Percentiles rank a stretch among this genome's conserved stretches.
These are phyloP conservation scores for Shiraia sp. DNA, from an alignment of 2,329 filamentous ascomycete species.

Conservation along the genomic window DNA sequence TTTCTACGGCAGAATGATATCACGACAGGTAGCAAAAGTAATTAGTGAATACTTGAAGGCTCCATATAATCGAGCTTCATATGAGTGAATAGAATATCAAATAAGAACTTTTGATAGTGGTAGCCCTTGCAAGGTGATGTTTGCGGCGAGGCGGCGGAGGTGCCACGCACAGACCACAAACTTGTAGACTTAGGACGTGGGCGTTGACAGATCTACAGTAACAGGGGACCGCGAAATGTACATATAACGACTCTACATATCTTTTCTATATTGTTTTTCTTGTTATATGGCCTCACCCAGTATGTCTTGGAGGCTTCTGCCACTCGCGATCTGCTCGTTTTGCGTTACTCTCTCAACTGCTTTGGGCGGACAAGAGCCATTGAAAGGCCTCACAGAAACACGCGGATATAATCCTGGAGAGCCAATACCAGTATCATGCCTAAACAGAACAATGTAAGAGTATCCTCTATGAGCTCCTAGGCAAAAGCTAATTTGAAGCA, in stretches of 20 bases:
- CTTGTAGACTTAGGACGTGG: not conserved
- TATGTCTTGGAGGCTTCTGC: conserved; percentile 18
- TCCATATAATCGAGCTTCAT: not conserved
- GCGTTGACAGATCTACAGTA: not conserved
- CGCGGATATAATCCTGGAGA: conserved; percentile 54
- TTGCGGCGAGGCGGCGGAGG: too few species aligned
- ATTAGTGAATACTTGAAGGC: not conserved
- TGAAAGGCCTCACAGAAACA: conserved; percentile 38
- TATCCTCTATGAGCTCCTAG: too few species aligned
- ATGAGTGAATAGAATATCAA: too few species aligned
- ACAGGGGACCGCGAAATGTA: not conserved
- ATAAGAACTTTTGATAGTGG: too few species aligned
- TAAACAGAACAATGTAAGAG: conserved; percentile 57
- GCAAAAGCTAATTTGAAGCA: conserved; percentile 40
- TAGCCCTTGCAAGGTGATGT: too few species aligned
- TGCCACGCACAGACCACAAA: not conserved
- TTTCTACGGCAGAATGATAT: conserved; percentile 13
- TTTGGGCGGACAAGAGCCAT: conserved; percentile 47
- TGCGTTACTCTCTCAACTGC: conserved; percentile 43
- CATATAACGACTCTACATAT: not conserved
- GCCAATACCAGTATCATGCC: conserved; percentile 55
- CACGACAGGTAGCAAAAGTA: conserved; percentile 9
- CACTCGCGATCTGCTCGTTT: conserved; percentile 35
- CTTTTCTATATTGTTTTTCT: not conserved
- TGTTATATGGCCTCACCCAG: not conserved